Evolutionary conservation across 352 stramenopile genomes (phyloP).

Genomic region (Phytophthora podocarpi): DNA sequence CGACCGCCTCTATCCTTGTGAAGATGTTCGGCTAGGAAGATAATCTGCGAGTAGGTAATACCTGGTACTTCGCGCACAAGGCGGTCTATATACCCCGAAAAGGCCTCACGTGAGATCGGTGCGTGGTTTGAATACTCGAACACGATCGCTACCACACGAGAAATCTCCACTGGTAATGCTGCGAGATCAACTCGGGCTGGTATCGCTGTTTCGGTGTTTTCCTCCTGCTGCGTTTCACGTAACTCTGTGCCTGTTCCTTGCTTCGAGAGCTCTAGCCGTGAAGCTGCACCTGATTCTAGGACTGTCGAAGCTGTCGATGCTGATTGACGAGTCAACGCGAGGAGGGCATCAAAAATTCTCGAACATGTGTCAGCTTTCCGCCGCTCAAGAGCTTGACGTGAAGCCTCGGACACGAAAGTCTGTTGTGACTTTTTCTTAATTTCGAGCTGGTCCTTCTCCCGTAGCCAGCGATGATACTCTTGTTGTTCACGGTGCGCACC

Average conservation of each 20-base stretch:
- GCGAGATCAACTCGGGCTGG: conserved; percentile 46
- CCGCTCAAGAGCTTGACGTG: conserved; percentile 52
- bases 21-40: conserved; percentile 67
- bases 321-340: conserved; percentile 20
- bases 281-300: neutral
- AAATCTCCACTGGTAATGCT: conserved; percentile 58
- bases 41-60: conserved; percentile 74
- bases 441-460: conserved; percentile 48
- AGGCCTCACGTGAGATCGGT: conserved; percentile 46
- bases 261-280: neutral
- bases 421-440: conserved; percentile 52
- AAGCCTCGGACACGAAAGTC: conserved; percentile 65
- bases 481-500: conserved; percentile 66
- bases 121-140: conserved; percentile 66
- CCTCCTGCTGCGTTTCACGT: neutral
- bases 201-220: conserved; percentile 22
- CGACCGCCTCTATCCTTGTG: conserved; percentile 44
- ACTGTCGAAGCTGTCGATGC: neutral
- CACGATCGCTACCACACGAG: conserved; percentile 58
- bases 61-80: conserved; percentile 64
- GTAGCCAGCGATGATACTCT: conserved; percentile 56
- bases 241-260: neutral
- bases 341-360: conserved; percentile 54
- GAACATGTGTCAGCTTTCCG: conserved; percentile 68
- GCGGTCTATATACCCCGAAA: conserved; percentile 64